phyloP scores from a whole-genome alignment of 2,329 filamentous ascomycete species.

The Aureobasidium zeae region DNA sequence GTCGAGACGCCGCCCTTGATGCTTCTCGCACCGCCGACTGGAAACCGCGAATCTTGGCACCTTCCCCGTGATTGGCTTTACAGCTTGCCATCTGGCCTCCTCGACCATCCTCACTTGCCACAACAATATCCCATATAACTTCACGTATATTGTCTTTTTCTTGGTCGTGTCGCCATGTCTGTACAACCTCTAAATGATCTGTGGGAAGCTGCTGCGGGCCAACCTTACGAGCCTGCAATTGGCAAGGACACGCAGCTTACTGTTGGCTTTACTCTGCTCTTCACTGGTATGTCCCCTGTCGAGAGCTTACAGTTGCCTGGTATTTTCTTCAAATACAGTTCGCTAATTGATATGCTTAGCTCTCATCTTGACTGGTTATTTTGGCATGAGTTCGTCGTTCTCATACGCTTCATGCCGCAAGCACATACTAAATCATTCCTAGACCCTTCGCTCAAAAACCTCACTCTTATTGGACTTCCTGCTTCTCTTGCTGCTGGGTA shows the following conservation, averaged over 20 bases:
- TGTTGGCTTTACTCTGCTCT: constrained; percentile 66
- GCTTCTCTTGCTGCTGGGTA: constrained; percentile 88
- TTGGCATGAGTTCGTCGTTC: constrained; percentile 66
- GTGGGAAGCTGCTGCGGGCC: constrained; percentile 86
- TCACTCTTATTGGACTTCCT: constrained; percentile 71
- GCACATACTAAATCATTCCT: constrained; percentile 6
- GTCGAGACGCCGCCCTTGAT: not conserved
- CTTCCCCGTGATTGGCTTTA: constrained; percentile 1
- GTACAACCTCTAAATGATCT: constrained; percentile 69
- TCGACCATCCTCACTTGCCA: constrained; percentile 3
- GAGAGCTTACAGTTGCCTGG: too few relatives aligned
- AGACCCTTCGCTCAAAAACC: constrained; percentile 75
- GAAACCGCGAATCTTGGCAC: constrained; percentile 5
- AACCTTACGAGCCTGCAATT: constrained; percentile 71
- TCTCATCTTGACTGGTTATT: constrained; percentile 64
- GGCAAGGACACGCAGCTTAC: constrained; percentile 77
- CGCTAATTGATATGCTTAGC: constrained; percentile 34
- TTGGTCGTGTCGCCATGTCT: constrained; percentile 61
- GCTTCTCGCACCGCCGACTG: not conserved
- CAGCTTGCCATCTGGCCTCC: constrained; percentile 7
- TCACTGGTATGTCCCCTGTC: constrained; percentile 54
- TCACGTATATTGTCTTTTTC: too few relatives aligned
- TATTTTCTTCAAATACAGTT: too few relatives aligned
- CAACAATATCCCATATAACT: too few relatives aligned
- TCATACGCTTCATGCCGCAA: not conserved